These are phyloP conservation scores for Pseudocercospora cruenta DNA, from an alignment of 2,329 filamentous ascomycete genomes.

Conservation along the genomic window DNA sequence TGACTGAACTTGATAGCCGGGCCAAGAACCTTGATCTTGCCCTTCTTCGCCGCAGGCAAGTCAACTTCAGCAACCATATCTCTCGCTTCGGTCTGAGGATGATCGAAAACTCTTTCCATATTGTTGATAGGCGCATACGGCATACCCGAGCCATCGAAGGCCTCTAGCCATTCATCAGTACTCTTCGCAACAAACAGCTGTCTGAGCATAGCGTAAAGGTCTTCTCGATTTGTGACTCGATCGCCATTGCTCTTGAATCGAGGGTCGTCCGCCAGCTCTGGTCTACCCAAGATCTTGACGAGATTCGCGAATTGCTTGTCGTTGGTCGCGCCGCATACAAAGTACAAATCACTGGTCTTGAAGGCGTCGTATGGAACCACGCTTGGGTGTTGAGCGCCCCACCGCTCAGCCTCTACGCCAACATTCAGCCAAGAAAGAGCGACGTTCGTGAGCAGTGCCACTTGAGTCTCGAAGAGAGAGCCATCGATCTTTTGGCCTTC, in stretches of 20 bases:
- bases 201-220: conserved; percentile 43
- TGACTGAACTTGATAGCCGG: conserved; percentile 36
- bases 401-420: conserved; percentile 47
- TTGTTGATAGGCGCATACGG: conserved; percentile 54
- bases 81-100: conserved; percentile 48
- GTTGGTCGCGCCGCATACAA: conserved; percentile 37
- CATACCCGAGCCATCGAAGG: conserved; percentile 49
- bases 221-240: conserved; percentile 38
- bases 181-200: conserved; percentile 41
- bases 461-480: conserved; percentile 51
- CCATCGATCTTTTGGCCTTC: conserved; percentile 50
- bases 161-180: conserved; percentile 46
- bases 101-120: conserved; percentile 49
- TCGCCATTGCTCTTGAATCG: conserved; percentile 37
- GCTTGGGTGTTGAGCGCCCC: conserved; percentile 52
- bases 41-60: conserved; percentile 18
- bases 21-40: conserved; percentile 26
- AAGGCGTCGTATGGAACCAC: conserved; percentile 54
- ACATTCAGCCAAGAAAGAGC: conserved; percentile 47
- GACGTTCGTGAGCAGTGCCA: conserved; percentile 49
- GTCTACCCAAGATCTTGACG: conserved; percentile 31
- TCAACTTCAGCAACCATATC: conserved; percentile 33
- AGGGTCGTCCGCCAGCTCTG: conserved; percentile 35
- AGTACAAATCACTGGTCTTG: conserved; percentile 38
- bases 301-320: conserved; percentile 46